Conservation (phyloP, 805 yeast species). For the Zygosaccharomyces bailii region DNA sequence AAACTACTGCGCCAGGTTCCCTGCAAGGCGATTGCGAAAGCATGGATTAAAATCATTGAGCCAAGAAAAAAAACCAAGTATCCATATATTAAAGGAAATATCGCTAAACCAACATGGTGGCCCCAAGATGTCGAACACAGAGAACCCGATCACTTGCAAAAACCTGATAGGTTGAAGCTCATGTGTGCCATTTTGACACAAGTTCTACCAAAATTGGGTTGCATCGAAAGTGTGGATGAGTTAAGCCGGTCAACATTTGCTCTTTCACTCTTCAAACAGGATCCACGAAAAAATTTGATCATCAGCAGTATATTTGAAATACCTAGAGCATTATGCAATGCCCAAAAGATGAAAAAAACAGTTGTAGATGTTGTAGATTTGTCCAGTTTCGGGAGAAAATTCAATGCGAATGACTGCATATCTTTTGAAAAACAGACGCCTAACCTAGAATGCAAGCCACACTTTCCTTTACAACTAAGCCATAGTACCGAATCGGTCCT, state of each 20-base stretch:
- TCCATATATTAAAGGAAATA: slow-evolving; percentile 57
- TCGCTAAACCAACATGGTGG: slow-evolving; percentile 68
- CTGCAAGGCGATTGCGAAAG: slow-evolving; percentile 61
- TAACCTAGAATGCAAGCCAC: neutral
- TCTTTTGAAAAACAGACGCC: neutral
- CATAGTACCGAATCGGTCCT: neutral
- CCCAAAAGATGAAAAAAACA: neutral
- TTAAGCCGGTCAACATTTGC: slow-evolving; percentile 19
- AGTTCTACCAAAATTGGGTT: slow-evolving; percentile 19
- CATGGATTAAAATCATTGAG: slow-evolving; percentile 63
- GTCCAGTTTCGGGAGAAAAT: slow-evolving; percentile 1
- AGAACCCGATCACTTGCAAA: slow-evolving; percentile 72
- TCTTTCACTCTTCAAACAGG: slow-evolving; percentile 18
- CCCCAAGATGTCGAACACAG: slow-evolving; percentile 54
- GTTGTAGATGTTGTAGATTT: slow-evolving; percentile 10
- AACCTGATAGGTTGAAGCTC: slow-evolving; percentile 51
- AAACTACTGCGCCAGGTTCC: slow-evolving; percentile 46
- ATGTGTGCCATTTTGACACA: slow-evolving; percentile 40
- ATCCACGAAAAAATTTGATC: slow-evolving; percentile 13
- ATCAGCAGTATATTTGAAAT: slow-evolving; percentile 20
- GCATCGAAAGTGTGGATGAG: slow-evolving; percentile 16
- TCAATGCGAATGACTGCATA: neutral
- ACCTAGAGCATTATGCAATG: slow-evolving; percentile 14
- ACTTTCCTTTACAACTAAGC: neutral
- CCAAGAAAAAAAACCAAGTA: slow-evolving; percentile 60